Evolutionary conservation across 176 grass and related monocot species (phyloP), one percentile per base, ranked within the genome.

Genomic region (Chrysopogon serrulatus): DNA sequence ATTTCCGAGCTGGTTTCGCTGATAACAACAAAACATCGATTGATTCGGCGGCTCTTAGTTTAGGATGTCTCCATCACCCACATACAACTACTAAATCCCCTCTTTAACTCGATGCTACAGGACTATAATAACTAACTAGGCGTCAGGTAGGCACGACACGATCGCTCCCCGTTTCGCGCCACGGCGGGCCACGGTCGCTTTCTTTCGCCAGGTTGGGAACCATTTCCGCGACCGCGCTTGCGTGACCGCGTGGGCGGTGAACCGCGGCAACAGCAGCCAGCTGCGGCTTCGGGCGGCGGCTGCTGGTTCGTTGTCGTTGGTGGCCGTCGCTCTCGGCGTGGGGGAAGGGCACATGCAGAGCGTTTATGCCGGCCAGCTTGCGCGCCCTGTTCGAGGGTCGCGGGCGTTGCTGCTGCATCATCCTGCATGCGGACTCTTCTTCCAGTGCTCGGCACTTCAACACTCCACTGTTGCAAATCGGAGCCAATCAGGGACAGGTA

Each of bases 141-240:
- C 24, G 37, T 63, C 16, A 63, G 28, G 11, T n/a, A 31, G 54
- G 8, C 21, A 56, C n/a, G 24, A 12, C 49, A 83, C 65, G 21
- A 68, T 61, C 49, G 59, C 33, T 17, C 5, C n/a, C n/a, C 47
- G 31, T 68, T 30, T 34, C 41, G 49, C 10, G 10, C 16, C 76
- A 63, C 39, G 11, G 49, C 41, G 65, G 30, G 68, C 35, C 15
- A 60, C 54, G 69, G 71, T 89, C 87, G 83, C 73, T 85, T n/a
- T n/a, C n/a, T n/a, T 51, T 89, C 87, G 71, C 78, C 83, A 89
- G 87, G 71, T 71, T 89, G 87, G 83, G 47, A 51, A 15, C 63
- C 87, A 81, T 56, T 35, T 47, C 68, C 33, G 74, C 59, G 53
- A 17, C 47, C 19, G 24, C 43, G 45, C 8, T 21, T 33, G 43